These are phyloP conservation scores for Backusella morwellensis DNA, from an alignment of 192 early-diverging fungal species.

Conservation along the genomic window DNA sequence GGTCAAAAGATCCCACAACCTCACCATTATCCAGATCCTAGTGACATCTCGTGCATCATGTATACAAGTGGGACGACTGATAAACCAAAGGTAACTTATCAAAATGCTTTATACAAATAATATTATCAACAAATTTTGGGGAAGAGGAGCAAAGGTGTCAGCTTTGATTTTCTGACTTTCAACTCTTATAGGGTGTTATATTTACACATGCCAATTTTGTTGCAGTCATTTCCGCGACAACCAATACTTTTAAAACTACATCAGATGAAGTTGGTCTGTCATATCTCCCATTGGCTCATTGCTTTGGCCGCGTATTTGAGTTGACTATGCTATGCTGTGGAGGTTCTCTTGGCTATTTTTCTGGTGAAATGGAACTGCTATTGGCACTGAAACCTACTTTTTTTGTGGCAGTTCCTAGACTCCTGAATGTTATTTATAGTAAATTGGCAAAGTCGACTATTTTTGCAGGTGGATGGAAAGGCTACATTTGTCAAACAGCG, in stretches of 20 bases:
- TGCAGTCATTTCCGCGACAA: conserved; percentile 38
- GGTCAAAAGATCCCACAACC: neutral
- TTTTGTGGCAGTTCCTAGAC: conserved; percentile 80
- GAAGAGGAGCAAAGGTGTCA: neutral
- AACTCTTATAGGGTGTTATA: conserved; percentile 52
- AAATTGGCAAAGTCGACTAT: conserved; percentile 59
- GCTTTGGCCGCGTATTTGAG: conserved; percentile 74
- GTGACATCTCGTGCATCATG: conserved; percentile 68
- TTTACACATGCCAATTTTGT: conserved; percentile 72
- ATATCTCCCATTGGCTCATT: conserved; percentile 87
- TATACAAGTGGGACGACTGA: conserved; percentile 50
- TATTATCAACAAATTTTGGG: neutral
- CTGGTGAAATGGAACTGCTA: conserved; percentile 66
- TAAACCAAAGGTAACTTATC: conserved; percentile 49
- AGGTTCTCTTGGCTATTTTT: conserved; percentile 73
- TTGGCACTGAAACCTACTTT: conserved; percentile 80
- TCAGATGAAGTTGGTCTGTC: conserved; percentile 41
- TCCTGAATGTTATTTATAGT: conserved; percentile 87
- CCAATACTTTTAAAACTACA: neutral
- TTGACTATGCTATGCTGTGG: conserved; percentile 53
- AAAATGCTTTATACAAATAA: neutral
- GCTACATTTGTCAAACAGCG: conserved; percentile 54
- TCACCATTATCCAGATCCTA: conserved; percentile 52
- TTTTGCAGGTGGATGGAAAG: conserved; percentile 58
- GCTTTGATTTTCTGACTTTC: neutral